These are phyloP conservation scores for Penicillium oxalicum DNA, from an alignment of 2,329 filamentous ascomycete genomes.

Conservation along the genomic window DNA sequence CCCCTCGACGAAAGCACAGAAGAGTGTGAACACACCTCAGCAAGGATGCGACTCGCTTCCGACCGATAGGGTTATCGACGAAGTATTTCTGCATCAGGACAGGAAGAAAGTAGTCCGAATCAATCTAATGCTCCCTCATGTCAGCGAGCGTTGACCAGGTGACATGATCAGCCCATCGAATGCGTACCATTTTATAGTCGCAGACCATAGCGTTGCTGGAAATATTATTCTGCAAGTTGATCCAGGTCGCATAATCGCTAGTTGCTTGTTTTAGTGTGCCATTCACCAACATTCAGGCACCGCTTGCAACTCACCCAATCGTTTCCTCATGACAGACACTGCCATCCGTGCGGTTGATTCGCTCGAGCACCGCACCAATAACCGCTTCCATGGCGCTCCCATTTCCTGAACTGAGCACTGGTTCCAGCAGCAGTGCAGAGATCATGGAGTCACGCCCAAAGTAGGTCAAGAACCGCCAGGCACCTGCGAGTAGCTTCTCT, in stretches of 20 bases:
- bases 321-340: constrained; percentile 61
- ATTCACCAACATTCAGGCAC: not conserved
- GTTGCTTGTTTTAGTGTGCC: not conserved
- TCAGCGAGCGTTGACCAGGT: too few relatives aligned
- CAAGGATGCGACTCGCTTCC: constrained; percentile 32
- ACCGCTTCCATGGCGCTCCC: constrained; percentile 56
- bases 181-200: constrained; percentile 51
- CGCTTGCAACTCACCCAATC: constrained; percentile 41
- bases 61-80: constrained; percentile 41
- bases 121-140: constrained; percentile 38
- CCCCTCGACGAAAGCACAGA: not conserved
- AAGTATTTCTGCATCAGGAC: constrained; percentile 57
- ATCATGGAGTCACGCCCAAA: constrained; percentile 63
- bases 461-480: constrained; percentile 62
- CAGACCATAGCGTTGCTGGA: constrained; percentile 50
- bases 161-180: not conserved
- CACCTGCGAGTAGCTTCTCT: constrained; percentile 57
- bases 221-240: constrained; percentile 51
- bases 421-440: constrained; percentile 52
- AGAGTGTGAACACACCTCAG: constrained; percentile 20
- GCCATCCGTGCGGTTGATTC: constrained; percentile 55
- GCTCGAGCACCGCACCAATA: constrained; percentile 55
- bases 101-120: constrained; percentile 57
- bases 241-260: constrained; percentile 57
- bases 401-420: constrained; percentile 52